A percentile compares a stretch with the other conserved stretches of the same genome.
phyloP scores from a whole-genome alignment of 1,284 basidiomycete genomes.

The Leccinum pachyderme region DNA sequence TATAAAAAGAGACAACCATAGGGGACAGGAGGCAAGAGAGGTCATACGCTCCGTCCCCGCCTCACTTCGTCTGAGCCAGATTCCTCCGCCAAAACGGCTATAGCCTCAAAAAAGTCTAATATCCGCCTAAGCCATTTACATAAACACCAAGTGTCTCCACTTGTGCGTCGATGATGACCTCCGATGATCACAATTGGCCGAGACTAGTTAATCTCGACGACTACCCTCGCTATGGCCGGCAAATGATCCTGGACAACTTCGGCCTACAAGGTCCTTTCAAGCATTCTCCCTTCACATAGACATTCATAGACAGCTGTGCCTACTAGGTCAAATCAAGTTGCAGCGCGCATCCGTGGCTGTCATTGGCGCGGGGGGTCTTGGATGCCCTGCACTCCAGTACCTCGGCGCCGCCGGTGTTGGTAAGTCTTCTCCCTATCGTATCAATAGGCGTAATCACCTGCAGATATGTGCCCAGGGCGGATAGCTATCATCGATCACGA shows the following conservation, averaged over 20 bases:
- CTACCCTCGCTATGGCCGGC: conserved; percentile 90
- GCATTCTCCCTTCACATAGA: background rate
- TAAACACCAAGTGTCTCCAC: no score
- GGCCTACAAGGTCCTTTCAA: conserved; percentile 70
- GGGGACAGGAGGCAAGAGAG: no score
- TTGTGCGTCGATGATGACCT: no score
- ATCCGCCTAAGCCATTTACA: no score
- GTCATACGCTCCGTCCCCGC: no score
- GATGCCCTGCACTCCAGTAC: conserved; percentile 95
- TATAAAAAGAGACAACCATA: no score
- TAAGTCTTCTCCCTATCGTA: conserved; percentile 34
- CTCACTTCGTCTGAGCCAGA: no score
- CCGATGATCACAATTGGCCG: background rate
- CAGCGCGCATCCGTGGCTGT: conserved; percentile 78
- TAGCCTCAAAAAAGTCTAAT: no score
- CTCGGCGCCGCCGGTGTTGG: conserved; percentile 91
- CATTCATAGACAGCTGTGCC: background rate
- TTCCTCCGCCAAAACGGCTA: no score
- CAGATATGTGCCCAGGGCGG: conserved; percentile 49
- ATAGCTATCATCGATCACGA: conserved; percentile 94
- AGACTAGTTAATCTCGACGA: conserved; percentile 55
- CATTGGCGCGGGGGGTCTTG: conserved; percentile 93
- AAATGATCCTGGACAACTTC: conserved; percentile 94
- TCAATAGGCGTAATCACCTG: conserved; percentile 6
- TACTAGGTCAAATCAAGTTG: conserved; percentile 87